Base-by-base conservation (phyloP, 768 basidiomycete genomes). In the Baorangia bicolor region DNA sequence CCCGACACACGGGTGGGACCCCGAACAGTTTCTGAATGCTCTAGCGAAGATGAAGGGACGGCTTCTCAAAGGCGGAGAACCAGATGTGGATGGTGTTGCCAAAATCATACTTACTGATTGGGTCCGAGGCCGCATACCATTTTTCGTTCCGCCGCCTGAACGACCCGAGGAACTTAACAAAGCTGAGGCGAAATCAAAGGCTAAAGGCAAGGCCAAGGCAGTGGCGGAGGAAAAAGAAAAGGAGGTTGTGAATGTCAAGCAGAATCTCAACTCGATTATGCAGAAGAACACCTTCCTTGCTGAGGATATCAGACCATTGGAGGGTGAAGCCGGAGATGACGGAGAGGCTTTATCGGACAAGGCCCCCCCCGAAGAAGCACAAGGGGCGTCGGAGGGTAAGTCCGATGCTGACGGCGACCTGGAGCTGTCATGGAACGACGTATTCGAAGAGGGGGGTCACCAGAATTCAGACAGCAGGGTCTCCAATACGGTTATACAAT, bases 121-220 rank as follows among this genome's bases (percentile, higher is more conserved):
- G 96, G 94, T 98, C 55, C 79, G 97, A 43, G 97, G 96, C 9
- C 88, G 93, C 63, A 96, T 99, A 66, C 97, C 97, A 20, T 99
- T 87, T 79, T 99, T 98, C 66, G 94, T 94, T 35, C 69, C 88
- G 13, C 97, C 97, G 14, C 96, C 96, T 52, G 93, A 92, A 69
- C 77, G 90, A 54, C 69, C 89, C 10, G 85, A 86, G 60, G 87
- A 84, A 62, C 73, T 88, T 54, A 89, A 90, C 65, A 77, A 75
- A 64, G 75, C 75, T 13, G 88, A 88, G 74, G 72, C 72, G 40
- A 75, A 70, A 42, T 65, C 52, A n/a, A 76, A 76, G 48, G 69
- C 57, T 20, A 83, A 84, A 67, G 81, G 80, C 11, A 90, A 89
- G 63, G 78, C 71, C 10, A 71, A 40, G 73, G 69, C 41, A n/a